Evolutionary conservation across 192 early-diverging fungal genomes (phyloP).

Genomic region (Umbelopsis sp.): DNA sequence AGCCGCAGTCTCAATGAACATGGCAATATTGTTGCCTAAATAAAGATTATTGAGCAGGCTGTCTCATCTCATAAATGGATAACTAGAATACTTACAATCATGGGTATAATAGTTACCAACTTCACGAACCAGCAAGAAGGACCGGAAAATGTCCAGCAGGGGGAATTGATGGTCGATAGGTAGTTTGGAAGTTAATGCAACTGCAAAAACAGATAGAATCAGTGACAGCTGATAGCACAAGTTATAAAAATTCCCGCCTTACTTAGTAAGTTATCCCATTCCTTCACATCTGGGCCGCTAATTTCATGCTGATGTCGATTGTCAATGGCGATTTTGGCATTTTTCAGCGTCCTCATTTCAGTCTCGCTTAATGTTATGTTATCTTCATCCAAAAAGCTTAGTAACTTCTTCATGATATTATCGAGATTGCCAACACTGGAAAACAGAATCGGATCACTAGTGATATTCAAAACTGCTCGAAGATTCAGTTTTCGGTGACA

Average conservation of each 20-base stretch:
- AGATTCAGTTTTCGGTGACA: constrained; percentile 54
- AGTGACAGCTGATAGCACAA: too few species aligned
- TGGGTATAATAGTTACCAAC: constrained; percentile 51
- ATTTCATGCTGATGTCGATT: neutral
- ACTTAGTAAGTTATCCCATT: constrained; percentile 12
- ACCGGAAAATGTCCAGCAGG: constrained; percentile 63
- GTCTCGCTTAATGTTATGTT: neutral
- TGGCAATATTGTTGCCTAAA: constrained; percentile 20
- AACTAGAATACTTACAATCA: constrained; percentile 35
- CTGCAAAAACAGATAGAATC: neutral
- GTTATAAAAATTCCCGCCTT: too few species aligned
- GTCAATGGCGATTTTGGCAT: neutral
- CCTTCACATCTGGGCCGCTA: neutral
- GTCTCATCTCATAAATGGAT: neutral
- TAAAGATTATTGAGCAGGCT: neutral
- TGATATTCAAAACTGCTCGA: constrained; percentile 42
- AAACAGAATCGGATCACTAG: constrained; percentile 50
- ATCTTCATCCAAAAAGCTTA: constrained; percentile 29
- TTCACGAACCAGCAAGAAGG: constrained; percentile 51
- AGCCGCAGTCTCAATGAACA: constrained; percentile 13
- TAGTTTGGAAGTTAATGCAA: constrained; percentile 20
- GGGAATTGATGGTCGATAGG: constrained; percentile 61
- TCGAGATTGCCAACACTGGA: constrained; percentile 30
- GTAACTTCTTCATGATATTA: constrained; percentile 41
- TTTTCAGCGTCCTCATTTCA: constrained; percentile 17